phyloP scores from a whole-genome alignment of 805 yeast species.

The Zygotorulaspora sp. region DNA sequence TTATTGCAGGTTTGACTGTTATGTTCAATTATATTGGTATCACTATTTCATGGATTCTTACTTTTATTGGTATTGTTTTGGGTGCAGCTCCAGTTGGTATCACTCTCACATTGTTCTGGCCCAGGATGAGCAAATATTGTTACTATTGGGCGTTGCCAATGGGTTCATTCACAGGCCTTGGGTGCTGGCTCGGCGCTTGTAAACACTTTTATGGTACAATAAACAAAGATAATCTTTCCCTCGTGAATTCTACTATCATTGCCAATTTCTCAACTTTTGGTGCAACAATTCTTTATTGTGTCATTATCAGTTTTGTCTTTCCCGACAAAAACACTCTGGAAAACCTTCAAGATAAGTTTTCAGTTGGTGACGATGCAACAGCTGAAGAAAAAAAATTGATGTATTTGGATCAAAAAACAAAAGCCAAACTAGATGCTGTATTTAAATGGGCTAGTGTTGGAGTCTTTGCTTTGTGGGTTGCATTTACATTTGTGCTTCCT shows the following conservation, averaged over 20 bases:
- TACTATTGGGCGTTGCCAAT: slow-evolving; percentile 36
- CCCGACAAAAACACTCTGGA: slow-evolving; percentile 30
- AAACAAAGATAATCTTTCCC: slow-evolving; percentile 41
- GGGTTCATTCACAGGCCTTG: slow-evolving; percentile 50
- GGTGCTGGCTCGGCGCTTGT: slow-evolving; percentile 41
- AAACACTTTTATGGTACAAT: slow-evolving; percentile 43
- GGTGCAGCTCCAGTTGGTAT: slow-evolving; percentile 35
- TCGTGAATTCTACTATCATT: slow-evolving; percentile 42
- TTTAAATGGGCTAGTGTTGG: slow-evolving; percentile 24
- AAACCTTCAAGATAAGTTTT: slow-evolving; percentile 23
- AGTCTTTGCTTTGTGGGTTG: slow-evolving; percentile 46
- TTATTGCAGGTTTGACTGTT: slow-evolving; percentile 34
- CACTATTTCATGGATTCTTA: slow-evolving; percentile 36
- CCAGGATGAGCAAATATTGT: slow-evolving; percentile 11
- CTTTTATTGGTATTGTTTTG: slow-evolving; percentile 35
- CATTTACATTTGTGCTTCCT: slow-evolving; percentile 75
- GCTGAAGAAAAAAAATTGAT: slow-evolving; percentile 30
- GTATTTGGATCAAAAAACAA: slow-evolving; percentile 19
- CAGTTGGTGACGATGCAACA: slow-evolving; percentile 37
- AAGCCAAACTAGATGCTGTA: slow-evolving; percentile 23
- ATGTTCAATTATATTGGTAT: slow-evolving; percentile 38
- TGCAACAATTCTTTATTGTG: slow-evolving; percentile 30
- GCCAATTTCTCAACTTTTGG: slow-evolving; percentile 42
- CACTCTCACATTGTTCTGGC: slow-evolving; percentile 31
- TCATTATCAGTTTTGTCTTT: slow-evolving; percentile 19